Percentiles rank a stretch among this genome's conserved stretches.
Evolutionary conservation across 768 basidiomycete genomes (phyloP).

Genomic region (Suillus occidentalis): DNA sequence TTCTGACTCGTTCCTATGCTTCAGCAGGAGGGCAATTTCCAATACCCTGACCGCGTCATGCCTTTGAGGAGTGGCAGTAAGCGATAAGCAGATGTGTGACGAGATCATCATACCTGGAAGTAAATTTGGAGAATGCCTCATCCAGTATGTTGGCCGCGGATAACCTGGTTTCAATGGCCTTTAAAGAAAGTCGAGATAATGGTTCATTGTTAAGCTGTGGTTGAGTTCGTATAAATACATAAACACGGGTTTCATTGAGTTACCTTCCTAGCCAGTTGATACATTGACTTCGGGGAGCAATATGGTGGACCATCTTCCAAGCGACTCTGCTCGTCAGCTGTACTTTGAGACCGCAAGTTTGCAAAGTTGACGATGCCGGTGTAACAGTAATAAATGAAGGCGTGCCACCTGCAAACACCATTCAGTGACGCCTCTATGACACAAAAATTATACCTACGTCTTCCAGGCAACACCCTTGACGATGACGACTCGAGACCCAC

Average conservation of each 20-base stretch:
- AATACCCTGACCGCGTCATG: conserved; percentile 8
- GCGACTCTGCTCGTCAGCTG: not conserved
- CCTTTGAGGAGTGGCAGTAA: not conserved
- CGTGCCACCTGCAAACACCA: conserved; percentile 5
- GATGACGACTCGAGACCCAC: not conserved
- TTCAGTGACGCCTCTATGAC: not conserved
- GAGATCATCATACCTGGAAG: conserved; percentile 5
- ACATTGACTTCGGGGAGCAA: conserved; percentile 29
- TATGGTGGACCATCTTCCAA: not conserved
- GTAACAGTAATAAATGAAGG: conserved; percentile 12
- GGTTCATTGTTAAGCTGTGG: conserved; percentile 1
- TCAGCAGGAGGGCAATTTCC: conserved; percentile 7
- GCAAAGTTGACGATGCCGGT: conserved; percentile 10
- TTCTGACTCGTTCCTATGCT: conserved; percentile 1
- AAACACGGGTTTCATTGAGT: not conserved
- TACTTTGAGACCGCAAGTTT: conserved; percentile 6
- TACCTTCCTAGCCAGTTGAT: conserved; percentile 23
- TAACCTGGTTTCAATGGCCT: conserved; percentile 4
- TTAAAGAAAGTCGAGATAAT: conserved; percentile 8
- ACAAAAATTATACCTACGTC: conserved; percentile 3
- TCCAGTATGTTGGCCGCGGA: conserved; percentile 9
- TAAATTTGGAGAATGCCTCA: conserved; percentile 14
- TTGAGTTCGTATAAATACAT: not conserved
- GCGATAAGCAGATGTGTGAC: not conserved
- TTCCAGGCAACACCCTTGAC: conserved; percentile 12